Base-by-base conservation (phyloP, 805 yeast genomes). In the Monosporozyma yasuniensis region DNA sequence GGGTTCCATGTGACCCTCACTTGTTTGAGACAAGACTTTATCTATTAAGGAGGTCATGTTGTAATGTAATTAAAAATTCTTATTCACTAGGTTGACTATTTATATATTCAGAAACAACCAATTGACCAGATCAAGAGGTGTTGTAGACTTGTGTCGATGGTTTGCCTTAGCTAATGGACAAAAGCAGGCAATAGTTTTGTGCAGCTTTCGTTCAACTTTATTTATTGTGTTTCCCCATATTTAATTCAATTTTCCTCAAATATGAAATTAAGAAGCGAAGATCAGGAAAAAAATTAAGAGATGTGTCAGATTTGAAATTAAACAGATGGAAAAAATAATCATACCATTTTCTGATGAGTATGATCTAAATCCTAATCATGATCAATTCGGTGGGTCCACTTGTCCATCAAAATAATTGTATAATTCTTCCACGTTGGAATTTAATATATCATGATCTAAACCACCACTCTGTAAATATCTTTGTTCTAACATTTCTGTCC, bases 401-500 rank as follows among this genome's bases (percentile, higher is more conserved):
- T 42, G 37, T 16, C n/a, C 18, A 23, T 35, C 42, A 14, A 32
- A 45, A 45, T 34, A 45, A 14, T 34, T 27, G 14, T 45, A 35
- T 27, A 45, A 18, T 10, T 45, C 47, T 14, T 32, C 47, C 12
- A 45, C 27, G 14, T 22, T 39, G 42, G 27, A 39, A 22, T 39
- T 39, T 9, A 39, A 22, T 9, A 39, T 21, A 10, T 39, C 42
- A 8, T 39, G 27, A 21, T 50, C 52, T 44, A 60, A 64, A 43
- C 66, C 67, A 2, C 53, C 53, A 32, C 55, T 52, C 45, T 63
- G 64, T 44, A 75, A 47, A 50, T 79, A 75, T 52, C 81, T 87
- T 56, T 80, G 82, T 61, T 84, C 91, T 41, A 84, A 76, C 78
- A 83, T 81, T 61, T 83, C 87, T 0, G 91, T 84, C 82, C 89